Evolutionary conservation across 768 basidiomycete genomes (phyloP), one percentile per base, ranked within the genome.

Genomic region (Macrolepiota albuminosa): DNA sequence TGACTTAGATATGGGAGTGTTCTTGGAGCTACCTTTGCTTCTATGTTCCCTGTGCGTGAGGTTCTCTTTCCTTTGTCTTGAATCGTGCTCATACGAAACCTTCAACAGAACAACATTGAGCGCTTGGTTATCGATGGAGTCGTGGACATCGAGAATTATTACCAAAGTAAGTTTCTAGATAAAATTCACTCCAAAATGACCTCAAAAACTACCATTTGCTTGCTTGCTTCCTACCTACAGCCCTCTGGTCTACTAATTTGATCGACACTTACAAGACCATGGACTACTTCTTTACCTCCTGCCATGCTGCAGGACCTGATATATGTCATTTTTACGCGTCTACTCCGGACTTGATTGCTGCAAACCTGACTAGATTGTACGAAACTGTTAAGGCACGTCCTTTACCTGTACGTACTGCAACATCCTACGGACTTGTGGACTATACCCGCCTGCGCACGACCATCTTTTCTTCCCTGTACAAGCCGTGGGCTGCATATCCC

Each of bases 101-200:
- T 39, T n/a, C 9, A 16, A 29, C 10, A 78, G 73, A 72, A 76
- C 54, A 75, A 75, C 43, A 65, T 78, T 24, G 75, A 72, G 53
- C 72, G 76, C 11, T 10, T 78, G 18, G 66, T 76, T 7, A 69
- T 78, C 24, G 78, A 79, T 49, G 76, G 76, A 21, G 76, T 78
- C n/a, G 70, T 73, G 24, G 77, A 78, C 46, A 64, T 73, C 1
- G 73, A 77, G 34, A 66, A 77, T 50, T 78, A 77, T 57, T 80
- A 74, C 56, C 61, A 69, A 13, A 69, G 77, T 76, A n/a, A 60
- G 42, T 68, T 56, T 29, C 29, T 6, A 18, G 16, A 10, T n/a
- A 16, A 36, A 39, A 26, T 13, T 24, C 51, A 21, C 24, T n/a
- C 21, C 42, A 26, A 18, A 24, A 56, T 6, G 4, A 13, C 10